Evolutionary conservation across 345 rosid species (phyloP).

Genomic region (Citrus inodora): DNA sequence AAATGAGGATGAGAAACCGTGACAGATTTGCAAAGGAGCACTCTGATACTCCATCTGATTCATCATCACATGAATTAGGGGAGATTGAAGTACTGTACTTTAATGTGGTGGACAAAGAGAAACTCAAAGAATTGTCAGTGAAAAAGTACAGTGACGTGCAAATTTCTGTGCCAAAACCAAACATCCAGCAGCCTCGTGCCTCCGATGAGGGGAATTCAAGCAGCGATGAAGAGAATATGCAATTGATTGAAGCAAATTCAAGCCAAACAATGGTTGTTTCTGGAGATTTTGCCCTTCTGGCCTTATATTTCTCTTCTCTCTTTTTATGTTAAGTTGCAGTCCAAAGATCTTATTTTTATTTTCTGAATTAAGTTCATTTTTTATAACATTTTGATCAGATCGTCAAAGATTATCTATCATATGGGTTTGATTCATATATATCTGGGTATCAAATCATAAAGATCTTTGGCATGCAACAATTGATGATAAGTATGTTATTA

Average conservation of each 20-base stretch:
- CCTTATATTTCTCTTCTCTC: not conserved
- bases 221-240: not conserved
- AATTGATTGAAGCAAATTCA: not conserved
- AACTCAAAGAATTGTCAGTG: not conserved
- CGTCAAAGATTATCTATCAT: not conserved
- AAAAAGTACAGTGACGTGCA: not conserved
- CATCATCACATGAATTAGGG: not conserved
- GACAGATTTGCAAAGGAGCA: not conserved
- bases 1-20: not conserved
- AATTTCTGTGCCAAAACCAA: not conserved
- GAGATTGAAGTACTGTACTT: not conserved
- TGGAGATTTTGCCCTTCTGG: not conserved
- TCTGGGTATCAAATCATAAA: not conserved
- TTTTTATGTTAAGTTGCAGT: not conserved
- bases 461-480: not conserved
- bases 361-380: not conserved
- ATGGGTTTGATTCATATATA: not conserved
- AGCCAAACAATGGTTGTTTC: not conserved
- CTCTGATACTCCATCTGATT: not conserved
- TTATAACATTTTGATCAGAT: not conserved
- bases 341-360: no score
- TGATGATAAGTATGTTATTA: no score
- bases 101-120: not conserved
- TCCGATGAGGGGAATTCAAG: not conserved
- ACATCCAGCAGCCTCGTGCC: not conserved